These are phyloP conservation scores for Saccharomycopsis synnaedendra DNA, from an alignment of 805 yeast species.

Conservation along the genomic window DNA sequence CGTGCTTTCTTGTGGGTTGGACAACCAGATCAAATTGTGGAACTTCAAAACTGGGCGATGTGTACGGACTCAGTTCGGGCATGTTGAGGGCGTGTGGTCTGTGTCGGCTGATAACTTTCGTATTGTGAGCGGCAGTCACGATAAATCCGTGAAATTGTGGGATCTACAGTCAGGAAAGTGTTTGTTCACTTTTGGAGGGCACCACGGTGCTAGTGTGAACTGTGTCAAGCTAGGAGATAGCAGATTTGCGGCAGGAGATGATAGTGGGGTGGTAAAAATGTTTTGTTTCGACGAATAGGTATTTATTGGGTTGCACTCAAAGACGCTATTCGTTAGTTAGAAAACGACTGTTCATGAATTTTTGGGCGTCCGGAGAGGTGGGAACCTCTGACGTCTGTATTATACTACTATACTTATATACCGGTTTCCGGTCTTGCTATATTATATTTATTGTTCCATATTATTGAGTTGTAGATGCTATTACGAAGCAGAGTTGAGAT, in stretches of 20 bases:
- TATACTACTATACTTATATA: no score
- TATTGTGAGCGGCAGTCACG: slow-evolving; percentile 91
- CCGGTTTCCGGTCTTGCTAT: no score
- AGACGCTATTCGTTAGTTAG: no score
- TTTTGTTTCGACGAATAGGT: slow-evolving; percentile 52
- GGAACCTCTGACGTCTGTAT: no score
- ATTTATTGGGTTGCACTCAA: no score
- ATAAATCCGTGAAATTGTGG: slow-evolving; percentile 84
- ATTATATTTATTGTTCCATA: no score
- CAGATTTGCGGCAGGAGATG: slow-evolving; percentile 82
- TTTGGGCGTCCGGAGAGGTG: no score
- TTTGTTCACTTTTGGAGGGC: slow-evolving; percentile 80
- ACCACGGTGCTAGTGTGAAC: slow-evolving; percentile 39
- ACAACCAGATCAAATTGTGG: slow-evolving; percentile 90
- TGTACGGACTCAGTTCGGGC: slow-evolving; percentile 91
- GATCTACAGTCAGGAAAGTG: slow-evolving; percentile 91
- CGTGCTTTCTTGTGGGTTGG: slow-evolving; percentile 75
- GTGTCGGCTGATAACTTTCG: slow-evolving; percentile 93
- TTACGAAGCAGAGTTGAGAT: no score
- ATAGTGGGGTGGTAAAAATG: slow-evolving; percentile 78
- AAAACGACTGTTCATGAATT: no score
- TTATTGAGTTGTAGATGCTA: no score
- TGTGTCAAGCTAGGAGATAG: slow-evolving; percentile 34
- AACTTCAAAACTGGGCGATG: slow-evolving; percentile 80
- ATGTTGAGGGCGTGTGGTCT: slow-evolving; percentile 97